Evolutionary conservation across 1,284 basidiomycete species (phyloP), one percentile per base, ranked within the genome.

Genomic region (Apiotrichum mycotoxinovorans): DNA sequence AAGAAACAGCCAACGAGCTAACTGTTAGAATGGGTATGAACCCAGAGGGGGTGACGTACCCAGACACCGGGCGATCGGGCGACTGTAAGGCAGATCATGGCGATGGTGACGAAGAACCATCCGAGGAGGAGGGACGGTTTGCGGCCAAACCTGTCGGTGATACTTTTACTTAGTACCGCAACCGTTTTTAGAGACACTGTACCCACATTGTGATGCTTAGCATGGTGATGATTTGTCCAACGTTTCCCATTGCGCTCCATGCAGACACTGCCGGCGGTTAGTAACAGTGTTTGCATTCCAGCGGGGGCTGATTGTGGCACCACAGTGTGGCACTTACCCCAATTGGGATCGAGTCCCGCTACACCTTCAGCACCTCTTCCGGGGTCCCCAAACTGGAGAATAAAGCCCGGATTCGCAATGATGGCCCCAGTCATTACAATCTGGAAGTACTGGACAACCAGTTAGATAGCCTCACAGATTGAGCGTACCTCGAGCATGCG

Each of bases 391-490:
- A 63, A 63, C 43, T 63, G 56, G 35, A 54, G 52, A 35, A 63
- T 52, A 43, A 63, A 63, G 23, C 62, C 62, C 2, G 43, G 34
- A 38, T 63, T 63, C 25, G 59, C 62, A 15, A 63, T 26, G 18
- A 63, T 42, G n/a, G 5, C 46, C 52, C 18, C 11, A 17, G 20
- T 22, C n/a, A 7, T 30, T 38, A 65, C 58, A 52, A 22, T 41
- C 20, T 60, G 55, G 27, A 64, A 65, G 23, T 58, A 60, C 51
- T 65, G 64, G 51, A n/a, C n/a, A n/a, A n/a, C n/a, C n/a, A n/a
- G n/a, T n/a, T n/a, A n/a, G n/a, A n/a, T n/a, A n/a, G n/a, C n/a
- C n/a, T n/a, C n/a, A n/a, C n/a, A n/a, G n/a, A n/a, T n/a, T n/a
- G n/a, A n/a, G n/a, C n/a, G n/a, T n/a, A n/a, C n/a, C n/a, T n/a